Conservation (phyloP, 345 rosid genomes). For the Pelargonium nanum region DNA sequence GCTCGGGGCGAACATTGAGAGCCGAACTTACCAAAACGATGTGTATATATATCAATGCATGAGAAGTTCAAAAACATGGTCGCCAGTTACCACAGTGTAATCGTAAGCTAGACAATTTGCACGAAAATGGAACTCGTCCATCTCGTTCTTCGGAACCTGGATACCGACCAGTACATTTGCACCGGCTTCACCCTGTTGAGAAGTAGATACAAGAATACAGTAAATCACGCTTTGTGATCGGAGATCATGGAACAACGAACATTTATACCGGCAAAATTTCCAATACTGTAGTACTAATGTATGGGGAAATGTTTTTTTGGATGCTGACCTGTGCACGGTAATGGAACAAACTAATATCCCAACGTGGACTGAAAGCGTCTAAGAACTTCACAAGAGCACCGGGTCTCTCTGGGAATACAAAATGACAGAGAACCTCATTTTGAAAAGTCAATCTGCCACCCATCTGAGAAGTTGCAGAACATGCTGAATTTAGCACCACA, state of each 20-base stretch:
- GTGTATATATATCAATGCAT: conserved; percentile 32
- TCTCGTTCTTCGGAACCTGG: conserved; percentile 45
- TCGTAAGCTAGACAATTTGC: conserved; percentile 62
- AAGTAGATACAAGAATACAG: conserved; percentile 5
- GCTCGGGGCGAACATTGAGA: too few species aligned
- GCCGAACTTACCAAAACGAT: too few species aligned
- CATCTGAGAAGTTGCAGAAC: conserved; percentile 38
- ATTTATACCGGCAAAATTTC: not conserved
- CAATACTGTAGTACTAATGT: not conserved
- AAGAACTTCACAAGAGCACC: conserved; percentile 92
- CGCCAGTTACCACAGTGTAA: conserved; percentile 54
- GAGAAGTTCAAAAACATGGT: conserved; percentile 49
- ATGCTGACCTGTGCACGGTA: conserved; percentile 70
- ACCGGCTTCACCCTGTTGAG: conserved; percentile 76
- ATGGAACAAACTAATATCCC: conserved; percentile 95
- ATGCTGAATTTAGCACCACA: not conserved
- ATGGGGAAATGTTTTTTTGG: not conserved
- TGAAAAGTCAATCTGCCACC: conserved; percentile 63
- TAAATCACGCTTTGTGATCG: not conserved
- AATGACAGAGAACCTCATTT: conserved; percentile 81
- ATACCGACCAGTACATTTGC: conserved; percentile 90
- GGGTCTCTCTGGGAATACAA: conserved; percentile 88
- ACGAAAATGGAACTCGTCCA: conserved; percentile 46
- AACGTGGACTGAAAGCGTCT: conserved; percentile 79
- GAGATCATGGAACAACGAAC: not conserved